Base-by-base conservation (phyloP, 495 filamentous ascomycete genomes). In the Aspergillus mulundensis region DNA sequence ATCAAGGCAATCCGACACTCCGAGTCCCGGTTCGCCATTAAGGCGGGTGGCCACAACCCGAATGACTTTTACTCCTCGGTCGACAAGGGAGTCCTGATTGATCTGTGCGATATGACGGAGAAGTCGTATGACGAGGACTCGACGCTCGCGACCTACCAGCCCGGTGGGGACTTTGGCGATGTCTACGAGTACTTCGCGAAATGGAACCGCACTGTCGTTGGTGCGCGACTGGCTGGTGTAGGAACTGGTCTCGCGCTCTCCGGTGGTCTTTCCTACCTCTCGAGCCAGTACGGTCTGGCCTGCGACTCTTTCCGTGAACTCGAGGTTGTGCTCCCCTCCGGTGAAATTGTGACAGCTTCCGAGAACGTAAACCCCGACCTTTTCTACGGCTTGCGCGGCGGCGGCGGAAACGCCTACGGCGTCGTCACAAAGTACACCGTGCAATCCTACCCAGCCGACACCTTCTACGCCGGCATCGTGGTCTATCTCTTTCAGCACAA, bases 291-390 rank as follows among this genome's bases (percentile, higher is more conserved):
- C 23, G 53, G 53, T 7, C 18, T 56, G 7, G 53, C 53, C n/a
- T 56, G 53, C 10, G 53, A 56, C 53, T 56, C 53, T n/a, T 56
- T 56, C 45, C 53, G 53, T 15, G 34, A 47, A 15, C 53, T 56
- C 5, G 53, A 56, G 11, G 53, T 56, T 2, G 53, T 56, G 30
- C 53, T 56, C n/a, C 53, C 53, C 36, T 32, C 21, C 16, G 53
- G 53, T 23, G 53, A 56, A 8, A 56, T 56, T 38, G 53, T 43
- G 1, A 41, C 23, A 0, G 53, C 53, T 1, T 56, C 53, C 2
- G 44, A 56, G 23, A 1, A 1, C 8, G 18, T 15, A 0, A 48
- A 56, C 36, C 53, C 53, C 5, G 53, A 56, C 16, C 53, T 56
- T 1, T 56, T 56, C 53, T 56, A 32, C 23, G 53, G 44, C 8